Conservation (phyloP, 2,329 filamentous ascomycete genomes). For the Claviceps sp. region DNA sequence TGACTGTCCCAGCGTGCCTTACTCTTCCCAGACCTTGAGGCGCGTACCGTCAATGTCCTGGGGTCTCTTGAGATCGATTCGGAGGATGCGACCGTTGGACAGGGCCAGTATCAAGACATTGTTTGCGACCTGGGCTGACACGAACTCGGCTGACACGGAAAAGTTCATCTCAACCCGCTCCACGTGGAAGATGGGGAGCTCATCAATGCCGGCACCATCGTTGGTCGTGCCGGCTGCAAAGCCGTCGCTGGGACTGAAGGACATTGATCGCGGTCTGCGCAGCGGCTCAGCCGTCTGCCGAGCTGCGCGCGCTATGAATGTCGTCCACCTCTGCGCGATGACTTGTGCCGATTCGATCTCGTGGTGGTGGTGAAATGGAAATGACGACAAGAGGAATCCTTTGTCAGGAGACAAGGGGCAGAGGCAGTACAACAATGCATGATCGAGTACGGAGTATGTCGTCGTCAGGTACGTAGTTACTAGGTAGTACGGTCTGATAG, state of each 20-base stretch:
- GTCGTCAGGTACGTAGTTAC: no score
- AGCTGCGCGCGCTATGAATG: neutral
- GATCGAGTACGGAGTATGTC: no score
- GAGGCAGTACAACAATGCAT: no score
- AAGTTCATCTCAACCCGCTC: slow-evolving; percentile 89
- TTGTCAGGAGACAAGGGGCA: neutral
- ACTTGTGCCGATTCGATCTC: neutral
- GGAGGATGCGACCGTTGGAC: slow-evolving; percentile 79
- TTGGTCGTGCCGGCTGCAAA: slow-evolving; percentile 54
- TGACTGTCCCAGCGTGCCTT: neutral
- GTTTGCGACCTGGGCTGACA: slow-evolving; percentile 91
- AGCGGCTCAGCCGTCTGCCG: neutral
- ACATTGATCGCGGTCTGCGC: slow-evolving; percentile 17
- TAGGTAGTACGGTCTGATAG: no score
- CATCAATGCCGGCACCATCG: slow-evolving; percentile 43
- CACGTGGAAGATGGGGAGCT: slow-evolving; percentile 86
- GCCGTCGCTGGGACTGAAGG: slow-evolving; percentile 38
- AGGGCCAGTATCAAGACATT: slow-evolving; percentile 90
- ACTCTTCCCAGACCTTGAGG: neutral
- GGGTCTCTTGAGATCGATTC: slow-evolving; percentile 86
- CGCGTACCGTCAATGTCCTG: slow-evolving; percentile 78
- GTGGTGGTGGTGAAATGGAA: neutral
- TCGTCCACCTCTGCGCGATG: neutral
- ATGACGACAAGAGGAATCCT: neutral
- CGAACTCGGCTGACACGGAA: slow-evolving; percentile 87